These are phyloP conservation scores for Penicillium sp. DNA, from an alignment of 2,329 filamentous ascomycete species.

Conservation along the genomic window DNA sequence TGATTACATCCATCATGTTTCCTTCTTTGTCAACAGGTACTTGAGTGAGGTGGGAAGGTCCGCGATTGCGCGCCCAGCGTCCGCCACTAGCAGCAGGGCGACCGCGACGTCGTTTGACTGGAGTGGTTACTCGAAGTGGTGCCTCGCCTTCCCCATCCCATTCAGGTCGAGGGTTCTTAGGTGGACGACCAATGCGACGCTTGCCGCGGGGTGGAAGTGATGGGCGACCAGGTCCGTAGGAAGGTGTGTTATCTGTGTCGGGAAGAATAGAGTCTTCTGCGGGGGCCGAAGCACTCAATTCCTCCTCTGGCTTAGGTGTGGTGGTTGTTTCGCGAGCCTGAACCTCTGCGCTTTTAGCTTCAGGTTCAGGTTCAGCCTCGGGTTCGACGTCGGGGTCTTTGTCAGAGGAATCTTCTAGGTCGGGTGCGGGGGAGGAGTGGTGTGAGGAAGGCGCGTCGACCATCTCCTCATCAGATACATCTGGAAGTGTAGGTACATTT, in stretches of 20 bases:
- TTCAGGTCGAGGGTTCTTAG: conserved; percentile 78
- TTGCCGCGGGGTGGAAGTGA: conserved; percentile 64
- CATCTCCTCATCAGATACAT: conserved; percentile 46
- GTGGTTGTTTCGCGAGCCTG: conserved; percentile 11
- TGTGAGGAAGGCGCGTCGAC: conserved; percentile 28
- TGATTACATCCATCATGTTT: conserved; percentile 81
- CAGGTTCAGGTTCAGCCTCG: conserved; percentile 40
- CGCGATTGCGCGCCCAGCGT: conserved; percentile 71
- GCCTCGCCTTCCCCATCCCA: conserved; percentile 61
- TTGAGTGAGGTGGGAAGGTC: conserved; percentile 72
- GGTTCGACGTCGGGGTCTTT: conserved; percentile 25
- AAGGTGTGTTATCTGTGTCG: conserved; percentile 53
- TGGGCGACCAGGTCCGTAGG: conserved; percentile 47
- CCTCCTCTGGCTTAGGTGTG: conserved; percentile 43
- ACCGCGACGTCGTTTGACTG: conserved; percentile 58
- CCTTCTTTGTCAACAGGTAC: conserved; percentile 92
- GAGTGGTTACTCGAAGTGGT: conserved; percentile 50
- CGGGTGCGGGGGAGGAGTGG: conserved; percentile 21
- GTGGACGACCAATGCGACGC: conserved; percentile 75
- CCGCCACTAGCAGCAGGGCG: conserved; percentile 56
- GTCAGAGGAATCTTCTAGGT: conserved; percentile 21
- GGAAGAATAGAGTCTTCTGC: conserved; percentile 41
- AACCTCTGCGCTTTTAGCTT: conserved; percentile 35
- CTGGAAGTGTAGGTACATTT: conserved; percentile 42
- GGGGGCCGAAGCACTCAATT: conserved; percentile 41